phyloP scores from a whole-genome alignment of 2,329 filamentous ascomycete species.

The Colletotrichum cuscutae region DNA sequence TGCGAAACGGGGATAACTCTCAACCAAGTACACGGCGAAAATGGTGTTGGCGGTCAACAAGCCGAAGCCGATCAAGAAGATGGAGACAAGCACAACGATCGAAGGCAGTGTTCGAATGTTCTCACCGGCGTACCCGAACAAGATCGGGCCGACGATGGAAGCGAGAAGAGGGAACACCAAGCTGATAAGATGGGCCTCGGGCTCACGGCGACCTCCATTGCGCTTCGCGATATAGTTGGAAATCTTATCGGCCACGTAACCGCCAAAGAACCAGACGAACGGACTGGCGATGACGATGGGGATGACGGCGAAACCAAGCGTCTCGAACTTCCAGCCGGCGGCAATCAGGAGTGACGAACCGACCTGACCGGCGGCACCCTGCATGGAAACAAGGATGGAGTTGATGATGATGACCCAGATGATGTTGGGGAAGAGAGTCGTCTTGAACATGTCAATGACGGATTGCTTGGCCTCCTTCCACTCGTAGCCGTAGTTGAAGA shows the following conservation, averaged over 20 bases:
- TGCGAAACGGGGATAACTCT: slow-evolving; percentile 44
- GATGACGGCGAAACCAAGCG: slow-evolving; percentile 40
- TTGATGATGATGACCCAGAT: slow-evolving; percentile 47
- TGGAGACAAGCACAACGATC: slow-evolving; percentile 41
- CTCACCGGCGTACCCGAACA: slow-evolving; percentile 45
- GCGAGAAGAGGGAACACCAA: slow-evolving; percentile 43
- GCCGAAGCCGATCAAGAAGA: slow-evolving; percentile 43
- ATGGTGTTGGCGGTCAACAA: slow-evolving; percentile 43
- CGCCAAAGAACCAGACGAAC: slow-evolving; percentile 39
- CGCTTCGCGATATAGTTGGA: slow-evolving; percentile 42
- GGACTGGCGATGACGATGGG: slow-evolving; percentile 35
- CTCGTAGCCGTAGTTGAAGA: slow-evolving; percentile 45
- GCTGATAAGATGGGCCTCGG: slow-evolving; percentile 46
- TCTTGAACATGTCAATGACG: slow-evolving; percentile 44
- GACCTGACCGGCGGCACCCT: slow-evolving; percentile 43
- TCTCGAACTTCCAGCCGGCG: slow-evolving; percentile 43
- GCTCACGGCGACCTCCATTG: slow-evolving; percentile 42
- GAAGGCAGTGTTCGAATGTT: slow-evolving; percentile 39
- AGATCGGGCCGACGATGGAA: slow-evolving; percentile 42
- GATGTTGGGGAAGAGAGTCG: slow-evolving; percentile 47
- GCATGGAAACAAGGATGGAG: slow-evolving; percentile 44
- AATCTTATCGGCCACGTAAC: slow-evolving; percentile 44
- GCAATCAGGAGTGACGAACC: slow-evolving; percentile 35
- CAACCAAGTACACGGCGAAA: slow-evolving; percentile 45
- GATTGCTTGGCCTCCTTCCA: slow-evolving; percentile 39